Evolutionary conservation across 257 asterid species (phyloP), one percentile per base, ranked within the genome.

Genomic region (Solanum pinnatisectum): DNA sequence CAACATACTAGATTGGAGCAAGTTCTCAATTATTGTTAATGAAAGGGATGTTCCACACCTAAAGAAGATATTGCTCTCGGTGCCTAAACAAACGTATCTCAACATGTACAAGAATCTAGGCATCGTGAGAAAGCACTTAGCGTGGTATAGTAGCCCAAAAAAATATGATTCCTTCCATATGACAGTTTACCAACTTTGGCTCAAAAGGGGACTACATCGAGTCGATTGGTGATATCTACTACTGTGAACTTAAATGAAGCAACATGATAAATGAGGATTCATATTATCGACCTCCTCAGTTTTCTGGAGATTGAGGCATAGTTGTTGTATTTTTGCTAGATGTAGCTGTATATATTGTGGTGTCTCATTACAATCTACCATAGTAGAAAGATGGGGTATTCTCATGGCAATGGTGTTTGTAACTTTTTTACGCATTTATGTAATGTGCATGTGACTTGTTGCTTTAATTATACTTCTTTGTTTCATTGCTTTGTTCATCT

Each of bases 131-230:
- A 93, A 84, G 91, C 98, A 96, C 89, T 96, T 96, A 79, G 87
- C 85, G 22, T 96, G 98, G 98, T 91, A 94, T 88, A 76, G 63
- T 23, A 87, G 18, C 49, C 98, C 98, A 0, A 81, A 2, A 84
- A 88, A 46, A 14, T 93, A 93, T 22, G 98, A 95, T 77, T 92
- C 98, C 59, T 96, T 96, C 86, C 83, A 95, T 87, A 96, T 95
- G 98, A 96, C 95, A 16, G 96, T 93, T 8, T 95, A 96, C 90
- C 96, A 96, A 87, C 93, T 96, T 33, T 96, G 98, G 98, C 88
- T 88, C 79, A 93, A 92, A 90, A 87, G 96, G 91, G 98, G 98
- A 81, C 88, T 91, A 86, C 89, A 83, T 44, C 92, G 92, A 46
- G 12, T 92, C 3, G 9, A 59, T 0, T 88, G 83, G 35, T 85